Conservation (phyloP, 192 early-diverging fungal genomes). For the Podila horticola region DNA sequence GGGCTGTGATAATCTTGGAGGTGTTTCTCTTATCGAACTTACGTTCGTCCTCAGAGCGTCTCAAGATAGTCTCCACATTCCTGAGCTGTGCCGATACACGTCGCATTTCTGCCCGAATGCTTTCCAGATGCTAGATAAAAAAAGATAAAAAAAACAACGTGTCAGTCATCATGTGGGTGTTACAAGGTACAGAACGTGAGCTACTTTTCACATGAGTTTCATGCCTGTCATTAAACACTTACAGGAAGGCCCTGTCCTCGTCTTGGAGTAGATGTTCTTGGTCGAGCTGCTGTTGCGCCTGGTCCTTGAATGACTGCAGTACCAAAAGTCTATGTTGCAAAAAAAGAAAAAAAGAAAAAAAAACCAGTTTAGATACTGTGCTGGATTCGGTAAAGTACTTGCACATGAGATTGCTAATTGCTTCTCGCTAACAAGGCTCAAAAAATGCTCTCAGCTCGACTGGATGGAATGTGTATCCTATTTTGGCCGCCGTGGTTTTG, state of each 20-base stretch:
- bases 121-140: constrained; percentile 33
- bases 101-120: constrained; percentile 42
- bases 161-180: neutral
- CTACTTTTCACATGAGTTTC: constrained; percentile 31
- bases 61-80: constrained; percentile 41
- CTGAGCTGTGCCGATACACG: constrained; percentile 34
- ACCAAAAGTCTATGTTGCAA: constrained; percentile 16
- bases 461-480: constrained; percentile 3
- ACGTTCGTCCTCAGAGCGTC: constrained; percentile 39
- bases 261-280: constrained; percentile 25
- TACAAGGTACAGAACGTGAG: neutral
- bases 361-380: neutral
- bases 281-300: constrained; percentile 1
- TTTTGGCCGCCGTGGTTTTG: constrained; percentile 16
- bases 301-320: constrained; percentile 9
- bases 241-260: constrained; percentile 32
- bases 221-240: constrained; percentile 13
- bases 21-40: neutral
- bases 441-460: neutral
- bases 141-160: neutral
- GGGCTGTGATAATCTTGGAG: neutral
- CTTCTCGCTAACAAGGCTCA: neutral
- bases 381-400: neutral
- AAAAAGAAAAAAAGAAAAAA: neutral
- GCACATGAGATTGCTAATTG: neutral